phyloP scores from a whole-genome alignment of 768 basidiomycete species.

The Terana coerulea region DNA sequence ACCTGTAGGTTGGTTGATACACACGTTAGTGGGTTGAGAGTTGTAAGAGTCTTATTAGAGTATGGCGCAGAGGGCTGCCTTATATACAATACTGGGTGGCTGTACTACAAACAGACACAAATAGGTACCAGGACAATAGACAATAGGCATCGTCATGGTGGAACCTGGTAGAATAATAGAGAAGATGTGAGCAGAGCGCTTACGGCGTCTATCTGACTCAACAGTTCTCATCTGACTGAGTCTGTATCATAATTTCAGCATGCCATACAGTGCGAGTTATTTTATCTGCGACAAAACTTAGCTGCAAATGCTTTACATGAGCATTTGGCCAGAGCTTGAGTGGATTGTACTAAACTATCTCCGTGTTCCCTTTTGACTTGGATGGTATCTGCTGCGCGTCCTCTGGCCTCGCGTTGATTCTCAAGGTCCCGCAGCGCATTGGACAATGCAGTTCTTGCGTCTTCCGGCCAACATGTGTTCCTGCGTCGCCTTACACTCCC shows the following conservation, averaged over 20 bases:
- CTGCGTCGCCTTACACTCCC: constrained; percentile 54
- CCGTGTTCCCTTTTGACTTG: constrained; percentile 84
- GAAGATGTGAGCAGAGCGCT: too few species aligned
- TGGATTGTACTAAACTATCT: constrained; percentile 61
- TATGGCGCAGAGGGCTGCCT: too few species aligned
- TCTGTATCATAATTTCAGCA: constrained; percentile 38
- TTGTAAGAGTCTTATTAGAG: too few species aligned
- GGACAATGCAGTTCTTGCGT: constrained; percentile 53
- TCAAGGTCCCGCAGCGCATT: constrained; percentile 62
- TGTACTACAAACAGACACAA: too few species aligned
- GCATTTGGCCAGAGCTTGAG: constrained; percentile 82
- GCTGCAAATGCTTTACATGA: constrained; percentile 85
- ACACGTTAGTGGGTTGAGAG: too few species aligned
- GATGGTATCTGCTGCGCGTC: constrained; percentile 52
- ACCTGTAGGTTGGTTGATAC: too few species aligned
- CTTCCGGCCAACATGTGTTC: constrained; percentile 75
- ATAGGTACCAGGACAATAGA: too few species aligned
- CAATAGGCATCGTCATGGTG: too few species aligned
- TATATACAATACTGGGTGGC: too few species aligned
- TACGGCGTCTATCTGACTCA: too few species aligned
- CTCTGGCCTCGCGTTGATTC: constrained; percentile 55
- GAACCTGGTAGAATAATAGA: too few species aligned
- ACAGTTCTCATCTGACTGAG: constrained; percentile 72
- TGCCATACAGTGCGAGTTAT: constrained; percentile 2
- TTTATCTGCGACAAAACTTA: constrained; percentile 61